These are phyloP conservation scores for Maudiozyma barnettii DNA, from an alignment of 805 yeast species.

Conservation along the genomic window DNA sequence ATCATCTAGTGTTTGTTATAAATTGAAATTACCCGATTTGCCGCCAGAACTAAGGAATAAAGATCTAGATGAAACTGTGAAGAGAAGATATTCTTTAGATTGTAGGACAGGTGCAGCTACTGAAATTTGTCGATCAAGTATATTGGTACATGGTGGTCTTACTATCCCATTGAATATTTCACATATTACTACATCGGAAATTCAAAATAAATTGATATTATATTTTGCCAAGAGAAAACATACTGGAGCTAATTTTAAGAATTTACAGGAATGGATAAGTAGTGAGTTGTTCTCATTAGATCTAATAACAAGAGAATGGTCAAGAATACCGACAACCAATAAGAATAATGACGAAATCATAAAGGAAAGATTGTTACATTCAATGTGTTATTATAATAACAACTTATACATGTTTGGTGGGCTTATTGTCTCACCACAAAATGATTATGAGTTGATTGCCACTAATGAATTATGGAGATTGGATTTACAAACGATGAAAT, in stretches of 20 bases:
- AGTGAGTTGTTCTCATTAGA: slow-evolving; percentile 55
- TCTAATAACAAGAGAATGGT: slow-evolving; percentile 53
- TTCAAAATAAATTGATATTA: slow-evolving; percentile 33
- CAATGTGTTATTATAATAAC: slow-evolving; percentile 42
- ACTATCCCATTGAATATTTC: slow-evolving; percentile 45
- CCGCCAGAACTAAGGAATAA: slow-evolving; percentile 10
- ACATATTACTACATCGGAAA: slow-evolving; percentile 32
- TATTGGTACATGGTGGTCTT: slow-evolving; percentile 62
- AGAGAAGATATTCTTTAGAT: slow-evolving; percentile 45
- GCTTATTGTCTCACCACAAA: slow-evolving; percentile 33
- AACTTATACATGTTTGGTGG: slow-evolving; percentile 61
- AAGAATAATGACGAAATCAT: background rate
- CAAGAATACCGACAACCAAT: slow-evolving; percentile 28
- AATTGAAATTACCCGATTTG: slow-evolving; percentile 43
- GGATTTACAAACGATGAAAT: slow-evolving; percentile 40
- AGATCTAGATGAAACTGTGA: slow-evolving; percentile 30
- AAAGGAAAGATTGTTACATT: slow-evolving; percentile 45
- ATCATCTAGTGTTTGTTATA: slow-evolving; percentile 51
- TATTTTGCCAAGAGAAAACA: slow-evolving; percentile 22
- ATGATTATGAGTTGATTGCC: slow-evolving; percentile 34
- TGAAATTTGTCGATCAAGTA: slow-evolving; percentile 45
- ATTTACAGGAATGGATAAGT: slow-evolving; percentile 38
- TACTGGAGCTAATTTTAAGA: slow-evolving; percentile 17
- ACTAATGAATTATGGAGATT: slow-evolving; percentile 64
- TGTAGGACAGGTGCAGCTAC: slow-evolving; percentile 63